A percentile compares a stretch with the other conserved stretches of the same genome.
These are phyloP conservation scores for Collybia sp. DNA, from an alignment of 768 basidiomycete species.

Conservation along the genomic window DNA sequence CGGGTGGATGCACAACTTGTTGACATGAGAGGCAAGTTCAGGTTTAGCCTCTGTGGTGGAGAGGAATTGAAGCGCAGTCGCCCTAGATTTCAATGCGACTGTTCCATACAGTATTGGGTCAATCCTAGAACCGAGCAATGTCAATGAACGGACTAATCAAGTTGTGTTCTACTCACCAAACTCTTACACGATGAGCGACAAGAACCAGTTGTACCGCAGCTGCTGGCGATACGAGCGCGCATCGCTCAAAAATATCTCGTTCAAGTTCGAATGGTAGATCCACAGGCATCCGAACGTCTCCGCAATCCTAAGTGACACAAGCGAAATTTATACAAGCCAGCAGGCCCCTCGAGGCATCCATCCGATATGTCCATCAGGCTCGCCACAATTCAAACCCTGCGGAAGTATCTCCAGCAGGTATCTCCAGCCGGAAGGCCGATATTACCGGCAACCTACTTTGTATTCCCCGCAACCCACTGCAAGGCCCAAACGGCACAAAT, in stretches of 20 bases:
- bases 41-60: slow-evolving; percentile 1
- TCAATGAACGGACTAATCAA: not conserved
- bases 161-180: not conserved
- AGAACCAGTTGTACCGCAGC: slow-evolving; percentile 1
- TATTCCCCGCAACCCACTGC: no score
- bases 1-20: not conserved
- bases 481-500: no score
- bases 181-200: slow-evolving; percentile 2
- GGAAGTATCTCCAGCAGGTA: no score
- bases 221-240: not conserved
- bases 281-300: not conserved
- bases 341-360: no score
- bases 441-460: no score
- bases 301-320: no score
- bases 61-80: not conserved
- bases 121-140: not conserved
- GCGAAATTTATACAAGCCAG: no score
- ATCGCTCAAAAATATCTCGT: slow-evolving; percentile 3
- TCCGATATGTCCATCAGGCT: no score
- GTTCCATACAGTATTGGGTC: slow-evolving; percentile 3
- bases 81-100: not conserved
- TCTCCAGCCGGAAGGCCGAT: no score
- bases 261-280: slow-evolving; percentile 3
- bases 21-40: not conserved
- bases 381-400: no score